Evolutionary conservation across 2,329 filamentous ascomycete genomes (phyloP).

Genomic region (Trichoderma aggressivum): DNA sequence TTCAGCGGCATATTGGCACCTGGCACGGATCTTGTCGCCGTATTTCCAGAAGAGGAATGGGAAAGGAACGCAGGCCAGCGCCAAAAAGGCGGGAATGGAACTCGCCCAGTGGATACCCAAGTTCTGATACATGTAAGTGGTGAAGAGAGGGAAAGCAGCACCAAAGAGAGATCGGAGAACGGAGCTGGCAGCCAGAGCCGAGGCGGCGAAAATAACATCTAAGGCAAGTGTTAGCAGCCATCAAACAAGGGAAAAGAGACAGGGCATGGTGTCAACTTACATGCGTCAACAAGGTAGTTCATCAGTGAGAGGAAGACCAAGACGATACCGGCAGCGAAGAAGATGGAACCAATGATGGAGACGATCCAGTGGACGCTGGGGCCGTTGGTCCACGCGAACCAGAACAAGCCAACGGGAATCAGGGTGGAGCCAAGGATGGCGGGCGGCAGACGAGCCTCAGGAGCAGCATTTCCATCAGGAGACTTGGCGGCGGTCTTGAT

Average conservation of each 20-base stretch:
- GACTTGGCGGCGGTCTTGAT: slow-evolving; percentile 40
- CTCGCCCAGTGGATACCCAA: slow-evolving; percentile 75
- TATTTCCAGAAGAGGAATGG: slow-evolving; percentile 76
- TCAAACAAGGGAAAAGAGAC: neutral
- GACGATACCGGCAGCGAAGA: slow-evolving; percentile 57
- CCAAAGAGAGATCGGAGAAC: slow-evolving; percentile 71
- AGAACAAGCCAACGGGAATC: slow-evolving; percentile 60
- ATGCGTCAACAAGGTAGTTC: slow-evolving; percentile 67
- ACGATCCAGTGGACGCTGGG: slow-evolving; percentile 57
- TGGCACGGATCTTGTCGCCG: slow-evolving; percentile 58
- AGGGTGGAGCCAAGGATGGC: slow-evolving; percentile 56
- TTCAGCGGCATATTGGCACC: slow-evolving; percentile 68
- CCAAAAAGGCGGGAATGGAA: slow-evolving; percentile 70
- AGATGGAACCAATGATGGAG: slow-evolving; percentile 39
- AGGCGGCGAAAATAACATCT: slow-evolving; percentile 73
- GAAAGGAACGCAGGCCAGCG: slow-evolving; percentile 67
- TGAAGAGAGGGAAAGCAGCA: slow-evolving; percentile 71
- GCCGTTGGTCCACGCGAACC: slow-evolving; percentile 63
- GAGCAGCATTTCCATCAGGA: slow-evolving; percentile 55
- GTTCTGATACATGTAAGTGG: slow-evolving; percentile 53
- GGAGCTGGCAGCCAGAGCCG: slow-evolving; percentile 68
- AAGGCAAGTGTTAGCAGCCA: slow-evolving; percentile 19
- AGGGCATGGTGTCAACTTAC: slow-evolving; percentile 24
- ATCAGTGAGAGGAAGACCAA: slow-evolving; percentile 63
- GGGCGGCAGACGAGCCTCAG: slow-evolving; percentile 60